Evolutionary conservation across 306 rosid genomes (phyloP).

Genomic region (Prunus salicina): DNA sequence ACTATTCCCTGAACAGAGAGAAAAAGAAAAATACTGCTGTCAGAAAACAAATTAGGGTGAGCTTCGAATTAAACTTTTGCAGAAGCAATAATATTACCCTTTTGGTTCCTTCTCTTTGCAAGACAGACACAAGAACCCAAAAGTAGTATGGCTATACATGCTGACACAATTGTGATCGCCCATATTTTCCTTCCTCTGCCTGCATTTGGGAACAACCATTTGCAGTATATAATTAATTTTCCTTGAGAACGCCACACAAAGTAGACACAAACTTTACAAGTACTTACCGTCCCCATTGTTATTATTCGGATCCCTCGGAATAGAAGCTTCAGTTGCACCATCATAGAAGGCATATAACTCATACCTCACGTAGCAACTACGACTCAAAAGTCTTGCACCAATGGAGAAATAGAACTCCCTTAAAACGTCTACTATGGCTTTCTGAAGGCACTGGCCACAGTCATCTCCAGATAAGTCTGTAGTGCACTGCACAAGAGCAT

Average conservation of each 20-base stretch:
- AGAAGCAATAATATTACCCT: constrained; percentile 12
- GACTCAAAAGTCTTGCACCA: constrained; percentile 58
- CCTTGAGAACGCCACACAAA: neutral
- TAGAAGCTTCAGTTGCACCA: constrained; percentile 17
- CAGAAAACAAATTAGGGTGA: neutral
- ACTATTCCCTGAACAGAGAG: constrained; percentile 27
- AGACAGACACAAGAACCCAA: constrained; percentile 21
- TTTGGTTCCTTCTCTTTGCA: constrained; percentile 15
- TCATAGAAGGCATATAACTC: constrained; percentile 51
- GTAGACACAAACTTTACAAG: neutral
- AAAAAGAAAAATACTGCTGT: neutral
- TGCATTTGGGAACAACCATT: constrained; percentile 28
- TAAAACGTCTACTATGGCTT: constrained; percentile 36
- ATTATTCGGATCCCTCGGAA: constrained; percentile 11
- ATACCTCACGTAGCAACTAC: constrained; percentile 59
- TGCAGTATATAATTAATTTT: neutral
- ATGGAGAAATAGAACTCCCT: constrained; percentile 37
- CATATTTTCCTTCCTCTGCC: constrained; percentile 30
- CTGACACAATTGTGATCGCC: constrained; percentile 22
- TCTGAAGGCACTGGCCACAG: constrained; percentile 45
- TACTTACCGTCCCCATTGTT: constrained; percentile 29
- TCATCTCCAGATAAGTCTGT: constrained; percentile 44
- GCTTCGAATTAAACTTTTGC: neutral
- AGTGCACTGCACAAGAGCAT: constrained; percentile 61
- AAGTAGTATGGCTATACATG: constrained; percentile 25